These are phyloP conservation scores for Volutella citrinella DNA, from an alignment of 2,329 filamentous ascomycete species.

Conservation along the genomic window DNA sequence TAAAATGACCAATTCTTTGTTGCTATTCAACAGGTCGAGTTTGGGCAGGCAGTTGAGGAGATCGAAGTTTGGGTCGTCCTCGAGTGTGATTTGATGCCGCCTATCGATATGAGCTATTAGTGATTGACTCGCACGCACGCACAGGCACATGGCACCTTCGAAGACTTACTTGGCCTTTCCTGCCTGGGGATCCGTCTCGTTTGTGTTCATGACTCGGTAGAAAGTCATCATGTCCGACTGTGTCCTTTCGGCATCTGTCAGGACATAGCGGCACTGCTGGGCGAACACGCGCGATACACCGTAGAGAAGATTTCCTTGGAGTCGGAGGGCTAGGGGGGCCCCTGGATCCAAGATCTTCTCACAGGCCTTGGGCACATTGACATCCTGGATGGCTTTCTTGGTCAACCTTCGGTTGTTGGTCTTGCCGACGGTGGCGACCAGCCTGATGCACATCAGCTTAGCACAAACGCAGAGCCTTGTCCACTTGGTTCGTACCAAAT, in stretches of 20 bases:
- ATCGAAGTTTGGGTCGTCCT: conserved; percentile 77
- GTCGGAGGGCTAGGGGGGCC: conserved; percentile 81
- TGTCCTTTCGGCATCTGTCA: conserved; percentile 74
- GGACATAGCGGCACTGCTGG: conserved; percentile 83
- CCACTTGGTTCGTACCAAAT: conserved; percentile 66
- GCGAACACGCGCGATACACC: conserved; percentile 82
- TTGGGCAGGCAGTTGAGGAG: conserved; percentile 28
- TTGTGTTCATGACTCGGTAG: conserved; percentile 50
- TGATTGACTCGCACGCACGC: too few species aligned
- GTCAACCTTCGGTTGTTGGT: conserved; percentile 71
- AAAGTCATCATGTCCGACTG: conserved; percentile 71
- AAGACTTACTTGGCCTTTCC: conserved; percentile 68
- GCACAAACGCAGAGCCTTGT: background rate
- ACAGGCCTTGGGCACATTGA: conserved; percentile 84
- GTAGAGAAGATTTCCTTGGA: conserved; percentile 86
- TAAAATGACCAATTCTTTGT: conserved; percentile 30
- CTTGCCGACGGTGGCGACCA: conserved; percentile 84
- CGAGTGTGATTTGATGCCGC: conserved; percentile 70
- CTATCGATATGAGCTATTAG: conserved; percentile 43
- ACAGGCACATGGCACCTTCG: too few species aligned
- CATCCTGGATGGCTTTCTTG: conserved; percentile 82
- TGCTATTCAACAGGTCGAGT: conserved; percentile 34
- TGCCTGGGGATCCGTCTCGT: conserved; percentile 66
- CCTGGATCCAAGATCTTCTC: conserved; percentile 78
- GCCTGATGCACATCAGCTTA: conserved; percentile 52